Base-by-base conservation (phyloP, 371 early-diverging fungal species). In the Umbelopsis sp. region DNA sequence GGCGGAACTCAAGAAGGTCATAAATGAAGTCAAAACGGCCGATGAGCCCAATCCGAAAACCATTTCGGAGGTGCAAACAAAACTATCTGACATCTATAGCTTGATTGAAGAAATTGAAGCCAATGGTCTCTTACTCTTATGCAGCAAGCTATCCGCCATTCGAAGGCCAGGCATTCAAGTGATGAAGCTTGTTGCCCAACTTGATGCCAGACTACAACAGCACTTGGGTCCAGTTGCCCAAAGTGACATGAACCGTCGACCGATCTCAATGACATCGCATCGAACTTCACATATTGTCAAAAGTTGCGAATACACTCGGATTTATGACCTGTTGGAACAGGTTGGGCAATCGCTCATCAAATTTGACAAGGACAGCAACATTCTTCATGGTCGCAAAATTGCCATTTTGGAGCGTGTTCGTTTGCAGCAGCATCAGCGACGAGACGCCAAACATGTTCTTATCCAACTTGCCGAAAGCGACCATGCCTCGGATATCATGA, bases 31-130 rank as follows among this genome's bases (percentile, higher is more conserved):
- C 11, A 50, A 65, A 9, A 62, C 63, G 16, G 57, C 71, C 48
- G 32, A 66, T 11, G 67, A 76, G n/a, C 12, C 70, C 0, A 74
- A 76, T 53, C 57, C 57, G 2, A 57, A 29, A 11, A 29, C 57
- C 29, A 57, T 57, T 6, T 12, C 57, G 1, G 57, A 57, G 29
- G 29, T 57, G n/a, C 57, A 57, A 35, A 18, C n/a, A 29, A 57
- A 57, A 18, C 24, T 81, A 0, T 46, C 69, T 0, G 67, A 73
- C 22, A 41, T 88, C 10, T 80, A 84, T 46, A 80, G 77, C 44
- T 79, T 91, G 45, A 77, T 95, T 4, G 86, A 87, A 65, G 89
- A 88, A 48, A 89, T 90, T 8, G 94, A 96, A 76, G 87, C 88
- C 4, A 85, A 86, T 41, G 96, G 94, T 0, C 69, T 95, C 25